Base-by-base conservation (phyloP, 176 grass and related monocot species). In the Puccinellia tenuiflora region DNA sequence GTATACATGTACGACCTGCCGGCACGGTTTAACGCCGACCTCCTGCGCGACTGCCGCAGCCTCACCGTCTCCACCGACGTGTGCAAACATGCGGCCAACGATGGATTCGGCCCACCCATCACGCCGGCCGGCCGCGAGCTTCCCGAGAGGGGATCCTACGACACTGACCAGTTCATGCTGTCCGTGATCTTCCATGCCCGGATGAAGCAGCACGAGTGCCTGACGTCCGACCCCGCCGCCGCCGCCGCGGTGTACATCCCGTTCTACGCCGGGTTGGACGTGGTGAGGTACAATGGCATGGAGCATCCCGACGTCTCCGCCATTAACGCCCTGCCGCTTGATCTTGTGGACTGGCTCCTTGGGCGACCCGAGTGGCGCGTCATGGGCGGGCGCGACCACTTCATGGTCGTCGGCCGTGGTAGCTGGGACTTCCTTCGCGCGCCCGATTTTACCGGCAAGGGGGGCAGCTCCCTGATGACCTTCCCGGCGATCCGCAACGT, bases 401-500 rank as follows among this genome's bases (percentile, higher is more conserved):
- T 94, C 87, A 26, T 94, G 29, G 69, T 80, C 7, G 70, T 78
- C 0, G 84, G 84, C 3, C 76, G 92, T 84, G 16, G 82, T 87
- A 2, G 24, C 56, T 94, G 92, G 92, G 92, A 94, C 83, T 94
- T 94, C 28, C 37, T 75, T 31, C 71, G 89, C 16, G 59, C 0
- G 12, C 84, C 85, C 51, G 70, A 13, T 5, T 74, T 79, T 5
- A 25, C 4, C 37, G 81, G 80, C 21, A 85, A 46, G 45, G 45
- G 84, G 87, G 92, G 92, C 7, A 89, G 67, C 56, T 85, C 87
- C 57, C 83, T 94, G 31, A 64, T 94, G 42, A 52, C 12, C 43
- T n/a, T 88, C 73, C 92, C 92, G 1, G 89, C 90, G 34, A 87
- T 84, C 6, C 77, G 74, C 71, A 94, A 91, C 81, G 85, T 85